Conservation (phyloP, 1,284 basidiomycete species). For the Ganoderma boninense region DNA sequence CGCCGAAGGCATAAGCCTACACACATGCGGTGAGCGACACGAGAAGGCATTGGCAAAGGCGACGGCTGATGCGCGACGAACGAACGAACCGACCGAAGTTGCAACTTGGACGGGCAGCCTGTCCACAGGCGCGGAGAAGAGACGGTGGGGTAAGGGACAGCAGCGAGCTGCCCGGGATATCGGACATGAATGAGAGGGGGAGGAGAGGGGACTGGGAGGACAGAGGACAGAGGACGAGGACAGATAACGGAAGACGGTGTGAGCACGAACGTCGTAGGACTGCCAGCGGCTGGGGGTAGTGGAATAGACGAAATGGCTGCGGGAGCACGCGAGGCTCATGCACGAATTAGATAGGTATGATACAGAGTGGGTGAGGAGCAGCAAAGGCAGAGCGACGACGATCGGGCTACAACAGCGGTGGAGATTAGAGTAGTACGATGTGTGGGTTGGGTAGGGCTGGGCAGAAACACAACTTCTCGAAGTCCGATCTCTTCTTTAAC, state of each 20-base stretch:
- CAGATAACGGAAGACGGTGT: background rate
- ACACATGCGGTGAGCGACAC: background rate
- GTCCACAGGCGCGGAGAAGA: slow-evolving; percentile 17
- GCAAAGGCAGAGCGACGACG: slow-evolving; percentile 20
- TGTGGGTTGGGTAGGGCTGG: background rate
- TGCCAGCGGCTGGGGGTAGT: slow-evolving; percentile 10
- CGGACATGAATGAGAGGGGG: background rate
- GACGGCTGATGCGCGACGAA: background rate
- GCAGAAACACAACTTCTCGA: slow-evolving; percentile 35
- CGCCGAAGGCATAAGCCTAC: background rate
- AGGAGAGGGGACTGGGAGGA: background rate
- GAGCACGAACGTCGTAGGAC: slow-evolving; percentile 12
- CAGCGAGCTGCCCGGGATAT: slow-evolving; percentile 1
- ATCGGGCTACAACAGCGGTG: slow-evolving; percentile 32
- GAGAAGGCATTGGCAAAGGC: background rate
- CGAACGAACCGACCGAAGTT: background rate
- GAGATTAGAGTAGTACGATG: slow-evolving; percentile 15
- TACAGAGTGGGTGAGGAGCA: slow-evolving; percentile 16
- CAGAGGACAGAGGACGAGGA: background rate
- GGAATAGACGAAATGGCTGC: slow-evolving; percentile 8
- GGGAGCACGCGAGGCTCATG: background rate
- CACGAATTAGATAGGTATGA: slow-evolving; percentile 15
- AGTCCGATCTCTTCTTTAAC: slow-evolving; percentile 34
- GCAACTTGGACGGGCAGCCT: slow-evolving; percentile 8
- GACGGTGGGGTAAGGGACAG: background rate